Conservation (phyloP, 1,139 yeast genomes). For the Nakaseomyces nivariensis region DNA sequence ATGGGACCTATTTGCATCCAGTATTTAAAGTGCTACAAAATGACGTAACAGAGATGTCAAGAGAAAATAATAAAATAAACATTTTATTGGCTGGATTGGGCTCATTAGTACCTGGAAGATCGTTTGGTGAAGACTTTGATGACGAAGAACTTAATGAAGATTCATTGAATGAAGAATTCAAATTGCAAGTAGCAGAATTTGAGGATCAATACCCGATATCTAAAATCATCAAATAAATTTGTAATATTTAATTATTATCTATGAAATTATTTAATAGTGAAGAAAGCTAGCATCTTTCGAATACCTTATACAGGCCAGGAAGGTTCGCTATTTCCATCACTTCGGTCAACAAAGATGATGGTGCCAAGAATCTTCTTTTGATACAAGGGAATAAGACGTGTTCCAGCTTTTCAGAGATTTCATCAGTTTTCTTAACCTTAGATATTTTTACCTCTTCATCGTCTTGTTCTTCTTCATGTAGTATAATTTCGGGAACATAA, state of each 20-base stretch:
- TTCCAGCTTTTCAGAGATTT: slow-evolving; percentile 38
- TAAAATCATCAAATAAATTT: not conserved
- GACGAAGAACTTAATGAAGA: slow-evolving; percentile 8
- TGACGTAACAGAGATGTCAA: slow-evolving; percentile 19
- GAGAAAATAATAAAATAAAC: slow-evolving; percentile 12
- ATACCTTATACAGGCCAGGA: slow-evolving; percentile 83
- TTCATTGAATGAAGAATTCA: slow-evolving; percentile 12
- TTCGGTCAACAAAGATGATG: slow-evolving; percentile 41
- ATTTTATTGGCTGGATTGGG: slow-evolving; percentile 14
- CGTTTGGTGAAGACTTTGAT: slow-evolving; percentile 6
- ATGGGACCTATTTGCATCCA: slow-evolving; percentile 15
- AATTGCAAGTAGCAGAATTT: slow-evolving; percentile 16
- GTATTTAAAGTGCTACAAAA: slow-evolving; percentile 22
- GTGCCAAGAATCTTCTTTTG: slow-evolving; percentile 56
- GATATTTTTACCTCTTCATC: slow-evolving; percentile 17
- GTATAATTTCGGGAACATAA: slow-evolving; percentile 55
- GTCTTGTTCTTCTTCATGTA: slow-evolving; percentile 12
- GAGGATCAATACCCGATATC: slow-evolving; percentile 15
- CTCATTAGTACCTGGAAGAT: slow-evolving; percentile 6
- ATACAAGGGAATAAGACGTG: slow-evolving; percentile 56
- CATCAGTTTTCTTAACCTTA: slow-evolving; percentile 16
- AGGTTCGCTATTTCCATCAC: slow-evolving; percentile 81
- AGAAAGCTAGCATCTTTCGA: slow-evolving; percentile 67
- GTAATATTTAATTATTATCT: slow-evolving; percentile 3
- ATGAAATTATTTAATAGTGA: not conserved